phyloP scores from a whole-genome alignment of 768 basidiomycete genomes.

The Kwoniella heveanensis region DNA sequence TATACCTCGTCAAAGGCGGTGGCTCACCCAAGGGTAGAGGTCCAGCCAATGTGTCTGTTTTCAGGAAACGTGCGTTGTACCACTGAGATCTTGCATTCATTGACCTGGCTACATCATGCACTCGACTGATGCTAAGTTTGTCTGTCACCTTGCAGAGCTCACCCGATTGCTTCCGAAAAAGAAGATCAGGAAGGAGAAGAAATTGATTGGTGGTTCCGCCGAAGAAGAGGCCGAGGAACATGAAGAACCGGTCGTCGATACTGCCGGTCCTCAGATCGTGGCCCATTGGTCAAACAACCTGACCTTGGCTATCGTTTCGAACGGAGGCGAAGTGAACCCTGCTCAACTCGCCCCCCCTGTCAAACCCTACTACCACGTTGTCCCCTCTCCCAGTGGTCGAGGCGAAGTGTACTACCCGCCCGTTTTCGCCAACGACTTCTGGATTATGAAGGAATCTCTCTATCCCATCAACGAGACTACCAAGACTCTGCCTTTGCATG shows the following conservation, averaged over 20 bases:
- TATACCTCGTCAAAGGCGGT: constrained; percentile 48
- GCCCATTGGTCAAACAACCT: constrained; percentile 88
- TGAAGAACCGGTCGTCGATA: constrained; percentile 46
- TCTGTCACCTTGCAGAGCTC: constrained; percentile 70
- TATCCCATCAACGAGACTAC: constrained; percentile 84
- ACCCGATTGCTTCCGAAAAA: constrained; percentile 77
- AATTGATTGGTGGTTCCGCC: constrained; percentile 62
- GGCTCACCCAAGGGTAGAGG: constrained; percentile 25
- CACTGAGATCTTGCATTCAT: no score
- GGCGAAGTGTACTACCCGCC: constrained; percentile 78
- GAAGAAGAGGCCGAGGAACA: constrained; percentile 51
- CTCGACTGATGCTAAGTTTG: no score
- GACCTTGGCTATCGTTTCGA: constrained; percentile 80
- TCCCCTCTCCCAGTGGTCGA: constrained; percentile 66
- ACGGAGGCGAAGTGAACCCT: constrained; percentile 61
- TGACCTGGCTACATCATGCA: no score
- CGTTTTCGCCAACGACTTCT: constrained; percentile 92
- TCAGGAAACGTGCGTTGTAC: constrained; percentile 54
- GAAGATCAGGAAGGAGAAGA: constrained; percentile 79
- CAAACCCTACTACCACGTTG: constrained; percentile 65
- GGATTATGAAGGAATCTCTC: constrained; percentile 77
- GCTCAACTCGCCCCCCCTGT: constrained; percentile 29
- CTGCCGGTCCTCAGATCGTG: constrained; percentile 59
- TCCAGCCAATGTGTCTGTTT: constrained; percentile 33
- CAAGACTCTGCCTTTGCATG: constrained; percentile 71